These are phyloP conservation scores for Prillingera fragicola DNA, from an alignment of 1,284 basidiomycete genomes.

Conservation along the genomic window DNA sequence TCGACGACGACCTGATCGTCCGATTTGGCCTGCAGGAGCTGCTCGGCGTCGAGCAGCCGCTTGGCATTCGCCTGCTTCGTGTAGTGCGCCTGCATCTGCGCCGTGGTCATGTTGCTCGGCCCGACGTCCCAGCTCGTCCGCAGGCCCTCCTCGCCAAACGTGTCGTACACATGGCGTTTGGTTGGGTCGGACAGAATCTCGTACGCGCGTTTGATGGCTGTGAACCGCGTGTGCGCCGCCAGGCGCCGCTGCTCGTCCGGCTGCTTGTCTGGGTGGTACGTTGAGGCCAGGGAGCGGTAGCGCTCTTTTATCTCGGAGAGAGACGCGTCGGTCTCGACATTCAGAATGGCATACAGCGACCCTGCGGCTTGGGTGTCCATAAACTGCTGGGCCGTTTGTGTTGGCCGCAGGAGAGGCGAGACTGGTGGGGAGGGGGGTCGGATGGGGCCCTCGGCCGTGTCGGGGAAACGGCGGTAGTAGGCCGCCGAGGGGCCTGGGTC, in stretches of 20 bases:
- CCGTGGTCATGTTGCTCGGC: slow-evolving; percentile 46
- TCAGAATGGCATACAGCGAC: slow-evolving; percentile 40
- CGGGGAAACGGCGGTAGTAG: slow-evolving; percentile 37
- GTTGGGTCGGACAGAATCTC: slow-evolving; percentile 50
- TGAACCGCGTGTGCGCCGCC: slow-evolving; percentile 37
- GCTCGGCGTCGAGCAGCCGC: slow-evolving; percentile 49
- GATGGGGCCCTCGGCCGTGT: slow-evolving; percentile 31
- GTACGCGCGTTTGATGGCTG: slow-evolving; percentile 44
- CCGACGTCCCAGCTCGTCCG: slow-evolving; percentile 51
- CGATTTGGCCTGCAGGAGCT: slow-evolving; percentile 50
- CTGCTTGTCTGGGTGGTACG: slow-evolving; percentile 55
- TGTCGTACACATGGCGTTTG: slow-evolving; percentile 52
- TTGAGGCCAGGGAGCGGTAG: slow-evolving; percentile 44
- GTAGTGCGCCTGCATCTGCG: slow-evolving; percentile 48
- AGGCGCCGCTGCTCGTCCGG: slow-evolving; percentile 34
- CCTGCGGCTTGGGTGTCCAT: slow-evolving; percentile 9
- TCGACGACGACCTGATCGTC: slow-evolving; percentile 39
- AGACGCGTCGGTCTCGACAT: slow-evolving; percentile 35
- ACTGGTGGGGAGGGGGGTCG: slow-evolving; percentile 26
- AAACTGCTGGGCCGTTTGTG: slow-evolving; percentile 7
- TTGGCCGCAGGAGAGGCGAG: slow-evolving; percentile 23
- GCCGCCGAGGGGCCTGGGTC: slow-evolving; percentile 41
- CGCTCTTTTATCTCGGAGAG: slow-evolving; percentile 37
- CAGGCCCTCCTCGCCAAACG: slow-evolving; percentile 53
- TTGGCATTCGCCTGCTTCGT: slow-evolving; percentile 47